Conservation (phyloP, 2,329 filamentous ascomycete genomes). For the Talaromyces funiculosus region DNA sequence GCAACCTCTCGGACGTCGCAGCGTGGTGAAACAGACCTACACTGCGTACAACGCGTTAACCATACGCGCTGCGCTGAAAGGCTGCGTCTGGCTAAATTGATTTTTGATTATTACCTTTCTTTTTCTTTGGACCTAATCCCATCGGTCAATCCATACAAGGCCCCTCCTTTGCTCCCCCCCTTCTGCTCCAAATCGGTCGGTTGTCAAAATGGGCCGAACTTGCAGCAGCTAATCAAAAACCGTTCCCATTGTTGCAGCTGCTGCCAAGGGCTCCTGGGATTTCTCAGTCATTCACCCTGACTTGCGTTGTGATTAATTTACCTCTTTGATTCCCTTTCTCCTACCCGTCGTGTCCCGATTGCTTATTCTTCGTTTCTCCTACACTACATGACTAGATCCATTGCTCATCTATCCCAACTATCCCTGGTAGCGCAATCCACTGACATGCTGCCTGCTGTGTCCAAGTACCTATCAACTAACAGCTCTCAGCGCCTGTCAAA, state of each 20-base stretch:
- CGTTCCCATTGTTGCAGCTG: slow-evolving; percentile 1
- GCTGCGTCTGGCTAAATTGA: slow-evolving; percentile 9
- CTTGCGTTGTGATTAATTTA: slow-evolving; percentile 2
- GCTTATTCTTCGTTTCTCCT: neutral
- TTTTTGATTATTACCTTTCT: slow-evolving; percentile 9
- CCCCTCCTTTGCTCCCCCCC: slow-evolving; percentile 3
- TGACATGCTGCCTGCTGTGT: neutral
- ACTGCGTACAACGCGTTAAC: slow-evolving; percentile 13
- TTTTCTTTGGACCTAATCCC: neutral
- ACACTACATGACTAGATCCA: neutral
- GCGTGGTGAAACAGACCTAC: slow-evolving; percentile 13
- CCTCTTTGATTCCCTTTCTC: neutral
- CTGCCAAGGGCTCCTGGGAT: slow-evolving; percentile 8
- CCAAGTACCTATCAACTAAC: slow-evolving; percentile 11
- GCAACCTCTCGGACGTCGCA: slow-evolving; percentile 6
- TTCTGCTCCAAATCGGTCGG: neutral
- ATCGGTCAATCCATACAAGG: slow-evolving; percentile 3
- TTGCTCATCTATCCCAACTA: neutral
- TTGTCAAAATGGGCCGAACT: slow-evolving; percentile 8
- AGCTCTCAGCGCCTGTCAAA: slow-evolving; percentile 9
- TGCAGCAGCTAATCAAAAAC: slow-evolving; percentile 6
- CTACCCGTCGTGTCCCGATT: neutral
- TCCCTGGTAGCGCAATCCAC: slow-evolving; percentile 9
- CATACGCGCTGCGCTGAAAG: slow-evolving; percentile 9
- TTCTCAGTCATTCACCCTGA: neutral